Evolutionary conservation across 352 stramenopile species (phyloP).

Genomic region (Globisporangium mamillatum): DNA sequence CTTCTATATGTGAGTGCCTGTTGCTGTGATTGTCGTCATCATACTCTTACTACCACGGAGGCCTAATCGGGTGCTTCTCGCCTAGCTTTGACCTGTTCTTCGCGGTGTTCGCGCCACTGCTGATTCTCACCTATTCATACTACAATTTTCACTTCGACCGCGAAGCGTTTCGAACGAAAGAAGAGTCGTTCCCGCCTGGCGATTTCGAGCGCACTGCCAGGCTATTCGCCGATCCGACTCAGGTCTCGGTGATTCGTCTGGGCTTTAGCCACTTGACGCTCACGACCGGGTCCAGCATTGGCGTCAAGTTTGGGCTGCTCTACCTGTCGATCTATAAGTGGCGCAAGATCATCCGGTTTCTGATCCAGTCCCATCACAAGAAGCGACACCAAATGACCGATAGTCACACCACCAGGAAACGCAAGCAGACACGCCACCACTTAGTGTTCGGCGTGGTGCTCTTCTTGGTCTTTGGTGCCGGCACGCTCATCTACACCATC

Average conservation of each 20-base stretch:
- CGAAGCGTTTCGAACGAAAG: conserved; percentile 31
- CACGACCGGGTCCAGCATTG: conserved; percentile 20
- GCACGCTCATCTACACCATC: conserved; percentile 18
- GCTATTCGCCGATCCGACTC: conserved; percentile 39
- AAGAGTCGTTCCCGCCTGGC: conserved; percentile 23
- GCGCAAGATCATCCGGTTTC: conserved; percentile 22
- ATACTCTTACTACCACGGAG: background rate
- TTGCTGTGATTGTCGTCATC: background rate
- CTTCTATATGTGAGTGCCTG: conserved; percentile 32
- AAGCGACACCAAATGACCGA: conserved; percentile 5
- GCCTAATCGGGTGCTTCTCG: background rate
- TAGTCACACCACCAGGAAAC: conserved; percentile 12
- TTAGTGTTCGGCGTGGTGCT: conserved; percentile 12
- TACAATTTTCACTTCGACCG: conserved; percentile 42
- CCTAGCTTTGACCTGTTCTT: conserved; percentile 61
- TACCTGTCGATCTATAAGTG: conserved; percentile 25
- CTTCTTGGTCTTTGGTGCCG: conserved; percentile 14
- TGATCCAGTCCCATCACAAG: conserved; percentile 18
- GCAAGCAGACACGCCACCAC: conserved; percentile 17
- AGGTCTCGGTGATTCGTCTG: conserved; percentile 40
- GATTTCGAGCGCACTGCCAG: conserved; percentile 39
- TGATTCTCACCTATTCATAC: conserved; percentile 41
- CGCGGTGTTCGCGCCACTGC: conserved; percentile 46
- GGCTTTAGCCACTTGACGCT: conserved; percentile 50
- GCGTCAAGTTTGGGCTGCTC: conserved; percentile 18